Percentiles rank a stretch among this genome's conserved stretches.
Conservation (phyloP, 257 asterid genomes). For the Solanum pimpinellifolium region DNA sequence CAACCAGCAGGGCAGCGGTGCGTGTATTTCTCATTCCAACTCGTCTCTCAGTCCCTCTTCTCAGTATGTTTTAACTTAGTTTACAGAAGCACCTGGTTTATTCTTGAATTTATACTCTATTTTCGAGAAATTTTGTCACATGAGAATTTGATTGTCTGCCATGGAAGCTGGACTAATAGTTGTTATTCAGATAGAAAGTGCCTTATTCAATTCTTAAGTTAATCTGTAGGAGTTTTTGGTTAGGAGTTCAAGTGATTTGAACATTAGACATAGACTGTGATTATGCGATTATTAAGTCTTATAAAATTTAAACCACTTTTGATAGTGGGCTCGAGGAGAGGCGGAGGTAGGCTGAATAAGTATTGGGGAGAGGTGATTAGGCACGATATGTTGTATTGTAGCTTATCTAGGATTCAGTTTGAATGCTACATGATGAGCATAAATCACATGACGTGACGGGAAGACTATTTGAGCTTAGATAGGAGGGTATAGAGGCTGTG, state of each 20-base stretch:
- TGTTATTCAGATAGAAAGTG: not conserved
- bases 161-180: not conserved
- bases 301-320: not conserved
- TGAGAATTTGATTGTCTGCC: not conserved
- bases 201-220: not conserved
- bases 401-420: not conserved
- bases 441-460: not conserved
- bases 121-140: not conserved
- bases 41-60: not conserved
- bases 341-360: not conserved
- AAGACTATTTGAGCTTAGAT: not conserved
- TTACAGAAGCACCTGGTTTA: not conserved
- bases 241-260: not conserved
- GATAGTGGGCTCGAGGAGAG: not conserved
- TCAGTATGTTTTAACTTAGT: not conserved
- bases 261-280: not conserved
- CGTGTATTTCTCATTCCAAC: not conserved
- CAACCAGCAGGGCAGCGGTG: not conserved
- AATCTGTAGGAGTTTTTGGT: not conserved
- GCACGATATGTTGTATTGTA: not conserved
- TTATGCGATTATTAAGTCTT: not conserved
- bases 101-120: not conserved
- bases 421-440: not conserved
- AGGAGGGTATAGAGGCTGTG: not conserved
- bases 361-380: not conserved